These are phyloP conservation scores for Saposhnikovia divaricata DNA, from an alignment of 129 eudicot genomes.

Conservation along the genomic window DNA sequence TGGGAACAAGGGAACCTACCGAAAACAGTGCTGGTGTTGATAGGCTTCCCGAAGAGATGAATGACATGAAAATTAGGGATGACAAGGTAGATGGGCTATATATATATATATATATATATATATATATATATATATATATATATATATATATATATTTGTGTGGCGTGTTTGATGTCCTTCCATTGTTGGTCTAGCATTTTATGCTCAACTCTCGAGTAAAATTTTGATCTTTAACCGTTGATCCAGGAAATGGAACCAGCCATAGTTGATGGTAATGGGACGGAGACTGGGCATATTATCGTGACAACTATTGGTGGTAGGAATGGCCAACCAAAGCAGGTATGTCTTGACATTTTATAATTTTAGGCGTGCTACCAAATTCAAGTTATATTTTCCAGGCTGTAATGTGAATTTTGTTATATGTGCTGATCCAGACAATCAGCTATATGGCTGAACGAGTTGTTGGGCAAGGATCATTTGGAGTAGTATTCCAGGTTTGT, in stretches of 20 bases:
- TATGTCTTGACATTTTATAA: constrained; percentile 2
- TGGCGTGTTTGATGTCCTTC: neutral
- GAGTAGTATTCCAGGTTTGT: constrained; percentile 83
- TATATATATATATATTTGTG: neutral
- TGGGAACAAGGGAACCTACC: constrained; percentile 46
- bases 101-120: constrained; percentile 2
- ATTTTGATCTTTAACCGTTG: neutral
- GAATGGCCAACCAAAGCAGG: constrained; percentile 92
- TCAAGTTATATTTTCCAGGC: neutral
- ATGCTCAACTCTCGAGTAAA: neutral
- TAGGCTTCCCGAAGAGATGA: constrained; percentile 67
- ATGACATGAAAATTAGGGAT: constrained; percentile 81
- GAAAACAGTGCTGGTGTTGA: constrained; percentile 45
- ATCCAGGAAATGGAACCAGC: constrained; percentile 81
- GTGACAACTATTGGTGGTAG: constrained; percentile 95
- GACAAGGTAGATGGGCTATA: constrained; percentile 47
- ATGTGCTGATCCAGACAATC: constrained; percentile 45
- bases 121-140: neutral
- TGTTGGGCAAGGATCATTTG: constrained; percentile 92
- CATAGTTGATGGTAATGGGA: constrained; percentile 76
- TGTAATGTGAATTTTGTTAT: constrained; percentile 10
- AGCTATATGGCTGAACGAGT: constrained; percentile 96
- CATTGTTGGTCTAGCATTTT: neutral
- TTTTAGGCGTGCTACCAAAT: neutral
- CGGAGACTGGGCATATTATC: constrained; percentile 92